phyloP scores from a whole-genome alignment of 305 asterid genomes.

The Salvia sclarea region DNA sequence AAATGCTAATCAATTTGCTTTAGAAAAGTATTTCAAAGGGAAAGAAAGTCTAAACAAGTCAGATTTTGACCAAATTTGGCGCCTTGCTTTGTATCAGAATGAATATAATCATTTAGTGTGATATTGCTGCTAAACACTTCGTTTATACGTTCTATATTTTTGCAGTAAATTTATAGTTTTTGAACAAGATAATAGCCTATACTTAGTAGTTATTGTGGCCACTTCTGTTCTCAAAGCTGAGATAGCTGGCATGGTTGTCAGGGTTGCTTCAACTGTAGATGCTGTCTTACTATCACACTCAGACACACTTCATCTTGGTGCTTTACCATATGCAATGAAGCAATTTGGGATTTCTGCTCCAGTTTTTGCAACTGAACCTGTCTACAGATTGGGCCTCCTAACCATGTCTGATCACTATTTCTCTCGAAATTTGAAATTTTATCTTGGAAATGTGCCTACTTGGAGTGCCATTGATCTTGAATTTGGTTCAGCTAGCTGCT shows the following conservation, averaged over 20 bases:
- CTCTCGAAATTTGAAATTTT: constrained; percentile 80
- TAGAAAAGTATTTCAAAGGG: background rate
- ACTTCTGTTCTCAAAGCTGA: constrained; percentile 30
- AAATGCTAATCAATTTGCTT: constrained; percentile 13
- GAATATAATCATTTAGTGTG: background rate
- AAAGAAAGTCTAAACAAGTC: background rate
- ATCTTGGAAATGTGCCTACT: constrained; percentile 13
- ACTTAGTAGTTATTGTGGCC: constrained; percentile 7
- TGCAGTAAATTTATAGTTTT: constrained; percentile 4
- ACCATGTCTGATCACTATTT: constrained; percentile 94
- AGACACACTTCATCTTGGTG: constrained; percentile 95
- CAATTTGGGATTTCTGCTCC: constrained; percentile 85
- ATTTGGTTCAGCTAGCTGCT: constrained; percentile 20
- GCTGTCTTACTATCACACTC: constrained; percentile 93
- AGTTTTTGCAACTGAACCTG: constrained; percentile 92
- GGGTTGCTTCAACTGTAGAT: constrained; percentile 93
- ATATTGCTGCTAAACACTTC: background rate
- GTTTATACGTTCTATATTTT: constrained; percentile 4
- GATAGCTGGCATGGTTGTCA: constrained; percentile 38
- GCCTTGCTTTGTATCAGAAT: background rate
- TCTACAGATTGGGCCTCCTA: constrained; percentile 83
- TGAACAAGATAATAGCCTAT: constrained; percentile 5
- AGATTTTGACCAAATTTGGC: background rate
- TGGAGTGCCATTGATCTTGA: constrained; percentile 25
- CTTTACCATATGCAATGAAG: constrained; percentile 89